A percentile compares a stretch with the other conserved stretches of the same genome.
Conservation (phyloP, 2,329 filamentous ascomycete genomes). For the Cladorrhinum sp. region DNA sequence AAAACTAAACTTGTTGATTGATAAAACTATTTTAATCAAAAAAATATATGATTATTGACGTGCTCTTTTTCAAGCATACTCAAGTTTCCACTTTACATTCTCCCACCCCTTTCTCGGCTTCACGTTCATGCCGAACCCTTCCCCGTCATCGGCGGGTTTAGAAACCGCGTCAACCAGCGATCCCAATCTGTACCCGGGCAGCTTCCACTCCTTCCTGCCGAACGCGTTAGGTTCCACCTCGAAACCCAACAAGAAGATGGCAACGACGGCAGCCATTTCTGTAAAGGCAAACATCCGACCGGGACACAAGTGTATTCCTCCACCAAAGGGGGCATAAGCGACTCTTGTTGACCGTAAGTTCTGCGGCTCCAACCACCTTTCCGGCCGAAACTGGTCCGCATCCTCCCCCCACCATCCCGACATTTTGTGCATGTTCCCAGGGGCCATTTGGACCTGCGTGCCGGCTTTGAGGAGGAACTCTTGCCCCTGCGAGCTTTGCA, state of each 20-base stretch:
- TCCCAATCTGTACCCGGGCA: conserved; percentile 5
- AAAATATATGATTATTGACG: no score
- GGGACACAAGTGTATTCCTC: conserved; percentile 20
- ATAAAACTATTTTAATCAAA: no score
- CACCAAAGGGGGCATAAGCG: conserved; percentile 19
- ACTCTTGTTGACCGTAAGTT: conserved; percentile 19
- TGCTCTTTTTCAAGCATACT: background rate
- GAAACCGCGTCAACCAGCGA: conserved; percentile 17
- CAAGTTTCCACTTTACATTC: conserved; percentile 8
- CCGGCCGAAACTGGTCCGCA: conserved; percentile 52
- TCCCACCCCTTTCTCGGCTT: conserved; percentile 13
- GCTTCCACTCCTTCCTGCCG: conserved; percentile 8
- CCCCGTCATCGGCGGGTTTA: conserved; percentile 11
- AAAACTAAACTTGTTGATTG: no score
- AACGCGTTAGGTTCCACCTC: conserved; percentile 8
- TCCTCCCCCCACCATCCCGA: conserved; percentile 52
- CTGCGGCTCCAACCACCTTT: conserved; percentile 50
- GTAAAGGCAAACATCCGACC: conserved; percentile 19
- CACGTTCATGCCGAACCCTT: conserved; percentile 10
- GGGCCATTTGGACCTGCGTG: conserved; percentile 14
- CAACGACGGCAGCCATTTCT: conserved; percentile 20
- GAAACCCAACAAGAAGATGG: conserved; percentile 17
- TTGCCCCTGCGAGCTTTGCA: conserved; percentile 21
- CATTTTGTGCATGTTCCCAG: conserved; percentile 7
- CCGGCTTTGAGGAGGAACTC: conserved; percentile 26